phyloP scores from a whole-genome alignment of 495 filamentous ascomycete genomes.

The Neurospora tetrasperma region DNA sequence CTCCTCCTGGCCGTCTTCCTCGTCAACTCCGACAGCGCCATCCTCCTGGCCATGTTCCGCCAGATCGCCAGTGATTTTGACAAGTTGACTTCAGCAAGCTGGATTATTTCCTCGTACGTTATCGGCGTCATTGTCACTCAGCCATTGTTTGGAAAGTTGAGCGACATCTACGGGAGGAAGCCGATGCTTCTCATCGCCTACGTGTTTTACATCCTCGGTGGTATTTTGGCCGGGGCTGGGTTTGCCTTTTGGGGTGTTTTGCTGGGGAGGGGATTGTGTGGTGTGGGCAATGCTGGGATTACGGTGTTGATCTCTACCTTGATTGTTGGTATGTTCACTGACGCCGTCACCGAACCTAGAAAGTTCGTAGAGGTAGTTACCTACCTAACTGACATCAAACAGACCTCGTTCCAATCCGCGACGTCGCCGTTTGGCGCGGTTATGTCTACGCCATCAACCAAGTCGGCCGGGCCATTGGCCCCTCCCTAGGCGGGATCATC shows the following conservation, averaged over 20 bases:
- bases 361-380: too few relatives aligned
- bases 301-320: slow-evolving; percentile 12
- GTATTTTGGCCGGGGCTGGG: slow-evolving; percentile 2
- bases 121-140: slow-evolving; percentile 9
- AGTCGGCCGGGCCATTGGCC: slow-evolving; percentile 8
- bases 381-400: not conserved
- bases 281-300: slow-evolving; percentile 11
- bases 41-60: slow-evolving; percentile 12
- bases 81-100: slow-evolving; percentile 8
- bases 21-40: slow-evolving; percentile 14
- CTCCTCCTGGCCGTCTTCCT: slow-evolving; percentile 11
- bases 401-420: slow-evolving; percentile 11
- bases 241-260: slow-evolving; percentile 8
- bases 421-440: slow-evolving; percentile 13
- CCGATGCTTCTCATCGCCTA: slow-evolving; percentile 10
- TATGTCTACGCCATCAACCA: slow-evolving; percentile 13
- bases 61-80: slow-evolving; percentile 13
- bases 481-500: slow-evolving; percentile 9
- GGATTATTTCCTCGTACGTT: slow-evolving; percentile 11
- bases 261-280: slow-evolving; percentile 6
- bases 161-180: slow-evolving; percentile 13
- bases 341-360: too few relatives aligned
- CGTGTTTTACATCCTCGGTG: not conserved
- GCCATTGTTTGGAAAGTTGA: slow-evolving; percentile 11
- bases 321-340: slow-evolving; percentile 5